These are phyloP conservation scores for Maudiozyma turicensis DNA, from an alignment of 805 yeast species.

Conservation along the genomic window DNA sequence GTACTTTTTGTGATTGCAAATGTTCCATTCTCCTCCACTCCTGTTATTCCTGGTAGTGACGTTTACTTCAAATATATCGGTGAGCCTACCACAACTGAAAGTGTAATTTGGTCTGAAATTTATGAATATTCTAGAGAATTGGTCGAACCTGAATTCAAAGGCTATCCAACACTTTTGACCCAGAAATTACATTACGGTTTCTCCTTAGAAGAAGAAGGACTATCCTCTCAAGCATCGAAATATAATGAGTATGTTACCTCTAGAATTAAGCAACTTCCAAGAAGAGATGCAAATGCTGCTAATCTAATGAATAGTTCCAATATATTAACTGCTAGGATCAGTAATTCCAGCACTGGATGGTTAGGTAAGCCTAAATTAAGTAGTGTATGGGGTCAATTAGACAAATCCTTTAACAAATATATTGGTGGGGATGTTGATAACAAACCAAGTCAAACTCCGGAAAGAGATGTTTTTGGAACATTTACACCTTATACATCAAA, in stretches of 20 bases:
- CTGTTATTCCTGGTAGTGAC: slow-evolving; percentile 22
- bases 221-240: slow-evolving; percentile 46
- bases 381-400: slow-evolving; percentile 81
- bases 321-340: slow-evolving; percentile 37
- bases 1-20: slow-evolving; percentile 40
- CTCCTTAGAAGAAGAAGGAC: slow-evolving; percentile 59
- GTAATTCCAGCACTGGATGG: slow-evolving; percentile 58
- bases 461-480: slow-evolving; percentile 56
- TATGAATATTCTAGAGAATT: slow-evolving; percentile 45
- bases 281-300: slow-evolving; percentile 28
- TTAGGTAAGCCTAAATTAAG: slow-evolving; percentile 69
- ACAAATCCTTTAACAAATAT: slow-evolving; percentile 65
- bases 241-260: slow-evolving; percentile 46
- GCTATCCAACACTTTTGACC: slow-evolving; percentile 45
- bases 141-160: slow-evolving; percentile 27
- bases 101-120: slow-evolving; percentile 52
- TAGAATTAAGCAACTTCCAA: slow-evolving; percentile 32
- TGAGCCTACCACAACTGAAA: slow-evolving; percentile 31
- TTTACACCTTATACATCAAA: slow-evolving; percentile 64
- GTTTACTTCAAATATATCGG: slow-evolving; percentile 35
- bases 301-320: slow-evolving; percentile 29
- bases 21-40: slow-evolving; percentile 32
- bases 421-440: slow-evolving; percentile 77
- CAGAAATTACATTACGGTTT: slow-evolving; percentile 61
- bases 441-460: slow-evolving; percentile 28